A percentile compares a stretch with the other conserved stretches of the same genome.
phyloP scores from a whole-genome alignment of 73 alveolate genomes.

The Paramecium sonneborni region DNA sequence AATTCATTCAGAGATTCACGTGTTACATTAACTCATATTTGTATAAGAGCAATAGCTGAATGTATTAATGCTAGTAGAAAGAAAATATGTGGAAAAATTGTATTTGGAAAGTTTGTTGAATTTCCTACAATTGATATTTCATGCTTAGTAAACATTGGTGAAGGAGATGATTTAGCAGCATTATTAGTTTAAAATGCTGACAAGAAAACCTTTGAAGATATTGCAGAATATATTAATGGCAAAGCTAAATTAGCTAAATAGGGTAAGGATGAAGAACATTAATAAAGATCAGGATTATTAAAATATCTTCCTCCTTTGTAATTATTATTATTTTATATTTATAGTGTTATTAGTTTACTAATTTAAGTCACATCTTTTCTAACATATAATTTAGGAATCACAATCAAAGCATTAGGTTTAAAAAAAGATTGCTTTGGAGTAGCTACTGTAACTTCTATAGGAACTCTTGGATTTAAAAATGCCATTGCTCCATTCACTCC shows the following conservation, averaged over 20 bases:
- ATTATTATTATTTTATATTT: background rate
- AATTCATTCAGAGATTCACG: background rate
- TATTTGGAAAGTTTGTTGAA: background rate
- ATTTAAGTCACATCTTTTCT: background rate
- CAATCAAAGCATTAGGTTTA: background rate
- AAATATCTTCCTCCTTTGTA: background rate
- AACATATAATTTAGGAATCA: background rate
- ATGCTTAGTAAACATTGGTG: background rate
- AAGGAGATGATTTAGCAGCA: background rate
- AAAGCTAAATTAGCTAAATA: background rate
- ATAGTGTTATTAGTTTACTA: background rate
- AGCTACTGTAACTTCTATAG: background rate
- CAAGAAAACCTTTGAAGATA: background rate
- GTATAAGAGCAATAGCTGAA: background rate
- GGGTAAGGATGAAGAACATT: background rate
- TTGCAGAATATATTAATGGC: background rate
- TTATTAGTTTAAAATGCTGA: background rate
- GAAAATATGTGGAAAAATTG: background rate
- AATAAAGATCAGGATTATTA: background rate
- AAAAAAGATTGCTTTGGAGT: background rate
- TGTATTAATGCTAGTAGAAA: background rate
- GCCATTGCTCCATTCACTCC: background rate
- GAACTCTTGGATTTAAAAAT: background rate
- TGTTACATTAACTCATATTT: background rate
- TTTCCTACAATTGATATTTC: background rate